These are phyloP conservation scores for Eutrema yunnanense DNA, from an alignment of 345 rosid species.

Conservation along the genomic window DNA sequence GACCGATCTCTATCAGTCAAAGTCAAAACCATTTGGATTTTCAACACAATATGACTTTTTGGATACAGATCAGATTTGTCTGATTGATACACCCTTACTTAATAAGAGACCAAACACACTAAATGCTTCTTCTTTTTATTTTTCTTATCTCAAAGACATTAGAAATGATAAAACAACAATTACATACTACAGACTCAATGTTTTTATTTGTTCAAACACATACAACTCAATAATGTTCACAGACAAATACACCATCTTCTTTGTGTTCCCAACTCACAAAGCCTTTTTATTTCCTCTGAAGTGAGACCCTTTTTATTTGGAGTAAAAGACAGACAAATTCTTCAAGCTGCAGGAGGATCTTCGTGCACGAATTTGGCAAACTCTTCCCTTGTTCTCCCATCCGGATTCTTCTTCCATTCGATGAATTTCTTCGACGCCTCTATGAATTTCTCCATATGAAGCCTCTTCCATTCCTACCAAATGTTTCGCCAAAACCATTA, in stretches of 20 bases:
- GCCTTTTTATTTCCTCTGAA: neutral
- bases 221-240: too few relatives aligned
- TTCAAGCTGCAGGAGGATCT: constrained; percentile 14
- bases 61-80: neutral
- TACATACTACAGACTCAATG: neutral
- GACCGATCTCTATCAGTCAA: neutral
- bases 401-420: constrained; percentile 65
- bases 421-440: constrained; percentile 55
- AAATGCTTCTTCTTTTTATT: neutral
- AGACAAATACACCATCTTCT: neutral
- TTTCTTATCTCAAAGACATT: neutral
- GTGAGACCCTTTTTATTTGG: neutral
- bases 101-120: neutral
- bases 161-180: neutral
- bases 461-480: constrained; percentile 59
- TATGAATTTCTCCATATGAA: constrained; percentile 60
- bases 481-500: neutral
- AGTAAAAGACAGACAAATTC: neutral
- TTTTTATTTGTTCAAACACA: too few relatives aligned
- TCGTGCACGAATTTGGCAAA: constrained; percentile 44
- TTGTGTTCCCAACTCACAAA: constrained; percentile 6
- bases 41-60: neutral
- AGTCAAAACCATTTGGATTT: neutral
- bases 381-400: constrained; percentile 55
- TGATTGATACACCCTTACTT: neutral